phyloP scores from a whole-genome alignment of 1,284 basidiomycete species.

The Ustilago esculenta region DNA sequence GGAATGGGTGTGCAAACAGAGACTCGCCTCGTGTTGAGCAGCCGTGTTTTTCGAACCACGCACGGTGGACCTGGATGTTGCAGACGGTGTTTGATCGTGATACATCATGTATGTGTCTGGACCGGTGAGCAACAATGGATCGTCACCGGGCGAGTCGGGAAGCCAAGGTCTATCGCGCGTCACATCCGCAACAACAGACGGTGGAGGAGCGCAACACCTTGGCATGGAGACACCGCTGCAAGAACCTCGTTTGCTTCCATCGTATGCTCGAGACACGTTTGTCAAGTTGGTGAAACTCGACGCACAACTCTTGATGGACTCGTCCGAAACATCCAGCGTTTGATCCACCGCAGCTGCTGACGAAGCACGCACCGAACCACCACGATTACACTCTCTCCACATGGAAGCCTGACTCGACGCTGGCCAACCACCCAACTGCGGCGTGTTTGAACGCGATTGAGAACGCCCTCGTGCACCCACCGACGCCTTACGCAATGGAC shows the following conservation, averaged over 20 bases:
- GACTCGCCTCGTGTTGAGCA: slow-evolving; percentile 3
- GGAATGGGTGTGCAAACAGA: slow-evolving; percentile 18
- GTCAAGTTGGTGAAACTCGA: slow-evolving; percentile 15
- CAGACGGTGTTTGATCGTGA: slow-evolving; percentile 28
- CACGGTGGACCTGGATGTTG: slow-evolving; percentile 9
- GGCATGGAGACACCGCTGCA: slow-evolving; percentile 7
- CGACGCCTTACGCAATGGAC: slow-evolving; percentile 15
- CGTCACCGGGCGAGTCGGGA: slow-evolving; percentile 48
- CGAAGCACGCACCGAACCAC: slow-evolving; percentile 15
- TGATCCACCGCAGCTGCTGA: slow-evolving; percentile 9
- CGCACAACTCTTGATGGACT: slow-evolving; percentile 35
- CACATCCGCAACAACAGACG: slow-evolving; percentile 22
- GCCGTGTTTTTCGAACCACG: background rate
- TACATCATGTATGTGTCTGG: slow-evolving; percentile 34
- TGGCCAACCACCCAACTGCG: slow-evolving; percentile 19
- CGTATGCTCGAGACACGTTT: slow-evolving; percentile 1
- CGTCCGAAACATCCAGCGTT: slow-evolving; percentile 13
- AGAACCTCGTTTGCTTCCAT: background rate
- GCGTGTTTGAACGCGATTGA: slow-evolving; percentile 36
- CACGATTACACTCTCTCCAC: slow-evolving; percentile 2
- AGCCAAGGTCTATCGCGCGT: slow-evolving; percentile 32
- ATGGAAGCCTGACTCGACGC: slow-evolving; percentile 18
- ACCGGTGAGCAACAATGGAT: slow-evolving; percentile 43
- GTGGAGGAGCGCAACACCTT: slow-evolving; percentile 17
- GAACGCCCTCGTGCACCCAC: slow-evolving; percentile 10